Conservation (phyloP, 768 basidiomycete species). For the Lactarius sp. region DNA sequence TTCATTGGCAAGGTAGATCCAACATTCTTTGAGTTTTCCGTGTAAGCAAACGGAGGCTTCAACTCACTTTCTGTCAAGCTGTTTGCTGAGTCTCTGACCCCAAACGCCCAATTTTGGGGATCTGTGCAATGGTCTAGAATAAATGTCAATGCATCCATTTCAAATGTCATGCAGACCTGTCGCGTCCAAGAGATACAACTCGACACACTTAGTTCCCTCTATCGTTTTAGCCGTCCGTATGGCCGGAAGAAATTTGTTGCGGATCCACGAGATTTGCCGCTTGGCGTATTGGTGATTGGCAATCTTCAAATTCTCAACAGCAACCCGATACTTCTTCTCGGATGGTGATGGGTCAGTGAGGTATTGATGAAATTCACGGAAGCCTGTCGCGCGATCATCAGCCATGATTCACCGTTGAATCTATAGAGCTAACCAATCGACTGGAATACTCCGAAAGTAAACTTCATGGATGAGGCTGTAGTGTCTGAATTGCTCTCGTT, state of each 20-base stretch:
- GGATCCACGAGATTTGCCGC: constrained; percentile 87
- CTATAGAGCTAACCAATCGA: constrained; percentile 63
- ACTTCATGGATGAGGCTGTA: constrained; percentile 38
- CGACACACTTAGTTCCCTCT: constrained; percentile 34
- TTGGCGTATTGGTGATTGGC: constrained; percentile 90
- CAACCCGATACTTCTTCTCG: constrained; percentile 40
- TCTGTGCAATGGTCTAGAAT: not conserved
- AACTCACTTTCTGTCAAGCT: constrained; percentile 45
- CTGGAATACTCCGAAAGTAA: constrained; percentile 87
- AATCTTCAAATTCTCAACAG: constrained; percentile 75
- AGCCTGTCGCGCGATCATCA: constrained; percentile 49
- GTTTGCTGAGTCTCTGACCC: constrained; percentile 50
- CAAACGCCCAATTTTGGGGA: constrained; percentile 43
- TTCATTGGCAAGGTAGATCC: not conserved
- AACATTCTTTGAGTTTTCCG: not conserved
- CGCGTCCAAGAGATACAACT: constrained; percentile 62
- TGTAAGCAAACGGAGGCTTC: not conserved
- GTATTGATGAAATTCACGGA: constrained; percentile 81
- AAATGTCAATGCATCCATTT: constrained; percentile 40
- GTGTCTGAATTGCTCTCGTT: not conserved
- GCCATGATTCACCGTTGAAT: not conserved
- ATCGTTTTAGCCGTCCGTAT: constrained; percentile 44
- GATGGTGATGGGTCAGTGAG: constrained; percentile 43
- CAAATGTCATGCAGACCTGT: constrained; percentile 41
- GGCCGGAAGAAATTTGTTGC: constrained; percentile 81